Base-by-base conservation (phyloP, 1,284 basidiomycete genomes). In the Takashimella tepidaria region DNA sequence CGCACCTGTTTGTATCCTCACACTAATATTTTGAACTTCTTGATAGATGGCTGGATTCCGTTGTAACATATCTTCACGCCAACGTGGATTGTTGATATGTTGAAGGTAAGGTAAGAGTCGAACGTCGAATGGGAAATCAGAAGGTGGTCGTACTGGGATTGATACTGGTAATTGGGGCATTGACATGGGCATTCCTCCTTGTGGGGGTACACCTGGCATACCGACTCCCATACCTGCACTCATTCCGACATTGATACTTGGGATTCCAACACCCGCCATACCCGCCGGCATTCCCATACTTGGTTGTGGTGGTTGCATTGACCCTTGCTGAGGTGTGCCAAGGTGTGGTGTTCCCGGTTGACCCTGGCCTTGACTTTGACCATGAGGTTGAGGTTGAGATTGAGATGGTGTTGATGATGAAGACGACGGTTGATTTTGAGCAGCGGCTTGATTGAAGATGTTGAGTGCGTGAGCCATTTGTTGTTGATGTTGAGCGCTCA, bases 41-140 rank as follows among this genome's bases (percentile, higher is more conserved):
- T 51, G 45, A 23, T 69, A 22, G 0, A 51, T 43, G 4, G 54
- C 47, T 2, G 70, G 69, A 45, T 66, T 67, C n/a, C 62, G 57
- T 8, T 60, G 55, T 26, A 56, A 51, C 64, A 69, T 65, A n/a
- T 64, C 59, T 5, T 58, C 51, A 13, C 62, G 53, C 70, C 69
- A 72, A 4, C 55, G 48, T 2, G 62, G 59, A 45, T 73, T 61
- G 42, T 57, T 58, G 4, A 62, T 26, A 23, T 64, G 57, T 5
- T 49, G 56, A 6, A 72, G 47, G 21, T 61, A 52, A 0, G 65
- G 53, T 2, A 73, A 44, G 19, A 73, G 45, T n/a, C 67, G 57
- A 3, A 57, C 63, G 50, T 74, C 67, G 54, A 74, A 72, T 1
- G 70, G 71, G 52, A 73, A 74, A 50, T 70, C 70, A 44, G 61